Evolutionary conservation across 2,329 filamentous ascomycete species (phyloP), one percentile per base, ranked within the genome.

Genomic region (Colletotrichum cuscutae): DNA sequence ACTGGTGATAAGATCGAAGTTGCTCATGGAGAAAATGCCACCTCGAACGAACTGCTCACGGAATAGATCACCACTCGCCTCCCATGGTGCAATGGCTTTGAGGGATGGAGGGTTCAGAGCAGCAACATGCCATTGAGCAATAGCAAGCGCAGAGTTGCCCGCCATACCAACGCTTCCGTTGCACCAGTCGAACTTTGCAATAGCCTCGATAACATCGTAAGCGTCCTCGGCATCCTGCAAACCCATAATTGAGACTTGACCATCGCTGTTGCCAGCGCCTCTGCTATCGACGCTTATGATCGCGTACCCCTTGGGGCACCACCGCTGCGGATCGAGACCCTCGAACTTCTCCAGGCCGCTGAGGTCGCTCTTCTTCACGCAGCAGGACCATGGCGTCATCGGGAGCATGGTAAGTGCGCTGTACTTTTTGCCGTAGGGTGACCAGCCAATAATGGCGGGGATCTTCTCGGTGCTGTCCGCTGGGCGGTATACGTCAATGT

Each of bases 361-460:
- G n/a, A 77, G 69, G 56, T 75, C 68, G 46, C 67, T 57, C 13
- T 62, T 58, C 37, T 71, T 68, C 6, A 79, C 72, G 22, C 77
- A 78, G 60, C 76, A 75, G 42, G 74, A 57, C 76, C 75, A 77
- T 26, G 68, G 49, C 35, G 64, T 68, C 57, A 76, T 76, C 57
- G 77, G 76, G n/a, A 84, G 77, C 79, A 84, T 84, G 19, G 81
- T 77, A 5, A 85, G 74, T 2, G 81, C 82, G 24, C 79, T 82
- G 73, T 82, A 84, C 74, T 86, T 84, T 75, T 88, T 88, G 32
- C 86, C 86, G 71, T 84, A 87, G n/a, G 80, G 81, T 5, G 80
- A 82, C 84, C 84, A 87, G 64, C 80, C 79, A 2, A 87, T 75
- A 37, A 87, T 78, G 4, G 83, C 84, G 2, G 86, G 85, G 0